Evolutionary conservation across 2,329 filamentous ascomycete genomes (phyloP), one percentile per base, ranked within the genome.

Genomic region (Monosporascus cannonballus): DNA sequence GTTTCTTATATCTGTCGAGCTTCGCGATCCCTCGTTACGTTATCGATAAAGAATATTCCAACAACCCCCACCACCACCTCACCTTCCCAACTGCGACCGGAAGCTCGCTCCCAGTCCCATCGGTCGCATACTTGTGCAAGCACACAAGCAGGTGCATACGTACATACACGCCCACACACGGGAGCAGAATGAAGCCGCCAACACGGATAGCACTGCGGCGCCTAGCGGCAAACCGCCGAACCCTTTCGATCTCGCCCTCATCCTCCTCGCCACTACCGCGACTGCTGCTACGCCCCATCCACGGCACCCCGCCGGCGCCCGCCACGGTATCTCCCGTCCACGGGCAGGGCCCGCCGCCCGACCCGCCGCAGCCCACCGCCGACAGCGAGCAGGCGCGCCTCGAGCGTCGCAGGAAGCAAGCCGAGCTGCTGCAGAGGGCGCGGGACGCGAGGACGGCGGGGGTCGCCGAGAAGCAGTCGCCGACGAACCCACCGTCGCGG

Each of bases 271-370:
- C 56, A 61, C 65, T 18, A 20, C 38, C 38, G 38, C 38, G 7
- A 20, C 18, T 11, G 18, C 38, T 11, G 4, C 38, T 18, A 20
- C 53, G 57, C 60, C 48, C 54, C 51, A 64, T 64, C 57, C 67
- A 67, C 59, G 62, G 60, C 50, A 69, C 70, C 3, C 34, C 65
- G 11, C 65, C 68, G 51, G 59, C 71, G 9, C 63, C 67, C 22
- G 78, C 78, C 48, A 71, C 75, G 57, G 77, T 81, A 54, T 73
- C 73, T 27, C 74, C 80, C 44, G 71, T 81, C 56, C 73, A 80
- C 56, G 78, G 78, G 55, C 74, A 78, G 36, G 82, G 83, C 2
- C 83, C 83, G 51, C 83, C 83, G 6, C 83, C 83, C 3, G 71
- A 75, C 52, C 71, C 81, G 1, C 83, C 83, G 1, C 61, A 69